Percentiles rank a stretch among this genome's conserved stretches.
Conservation (phyloP, 352 stramenopile genomes). For the Globisporangium okanoganense region DNA sequence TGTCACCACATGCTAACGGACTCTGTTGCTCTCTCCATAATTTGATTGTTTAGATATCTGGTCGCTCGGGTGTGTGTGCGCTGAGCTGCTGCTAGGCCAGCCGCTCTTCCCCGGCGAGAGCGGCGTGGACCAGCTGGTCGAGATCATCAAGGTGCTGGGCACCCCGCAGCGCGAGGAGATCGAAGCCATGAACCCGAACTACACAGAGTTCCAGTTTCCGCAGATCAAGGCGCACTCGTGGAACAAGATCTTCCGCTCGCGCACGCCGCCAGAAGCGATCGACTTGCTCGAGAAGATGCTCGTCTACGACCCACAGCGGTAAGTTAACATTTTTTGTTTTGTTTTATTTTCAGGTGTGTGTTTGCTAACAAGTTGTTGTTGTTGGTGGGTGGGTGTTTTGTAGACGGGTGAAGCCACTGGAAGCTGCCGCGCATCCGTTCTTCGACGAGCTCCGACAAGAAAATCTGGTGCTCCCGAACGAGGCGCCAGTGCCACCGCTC, state of each 20-base stretch:
- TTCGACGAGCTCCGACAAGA: constrained; percentile 97
- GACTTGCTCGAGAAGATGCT: constrained; percentile 97
- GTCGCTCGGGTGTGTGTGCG: constrained; percentile 97
- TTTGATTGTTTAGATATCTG: constrained; percentile 87
- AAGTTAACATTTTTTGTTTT: constrained; percentile 26
- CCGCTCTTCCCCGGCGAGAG: constrained; percentile 98
- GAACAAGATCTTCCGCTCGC: constrained; percentile 96
- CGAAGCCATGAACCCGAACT: constrained; percentile 99
- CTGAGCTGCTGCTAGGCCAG: constrained; percentile 96
- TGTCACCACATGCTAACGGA: background rate
- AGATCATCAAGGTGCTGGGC: constrained; percentile 99
- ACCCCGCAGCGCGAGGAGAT: constrained; percentile 99
- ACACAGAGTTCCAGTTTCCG: constrained; percentile 99
- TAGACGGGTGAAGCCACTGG: constrained; percentile 73
- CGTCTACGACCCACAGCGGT: constrained; percentile 95
- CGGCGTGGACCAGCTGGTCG: constrained; percentile 98
- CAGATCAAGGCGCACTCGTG: constrained; percentile 98
- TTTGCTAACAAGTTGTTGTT: background rate
- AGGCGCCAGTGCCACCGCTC: constrained; percentile 73
- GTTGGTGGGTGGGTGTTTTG: constrained; percentile 7
- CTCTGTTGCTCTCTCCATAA: background rate
- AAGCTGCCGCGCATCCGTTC: constrained; percentile 93
- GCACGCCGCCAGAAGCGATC: constrained; percentile 95
- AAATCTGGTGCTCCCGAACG: constrained; percentile 79
- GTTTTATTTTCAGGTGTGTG: background rate